These are phyloP conservation scores for Triticum urartu DNA, from an alignment of 176 grass and related monocot genomes.

Conservation along the genomic window DNA sequence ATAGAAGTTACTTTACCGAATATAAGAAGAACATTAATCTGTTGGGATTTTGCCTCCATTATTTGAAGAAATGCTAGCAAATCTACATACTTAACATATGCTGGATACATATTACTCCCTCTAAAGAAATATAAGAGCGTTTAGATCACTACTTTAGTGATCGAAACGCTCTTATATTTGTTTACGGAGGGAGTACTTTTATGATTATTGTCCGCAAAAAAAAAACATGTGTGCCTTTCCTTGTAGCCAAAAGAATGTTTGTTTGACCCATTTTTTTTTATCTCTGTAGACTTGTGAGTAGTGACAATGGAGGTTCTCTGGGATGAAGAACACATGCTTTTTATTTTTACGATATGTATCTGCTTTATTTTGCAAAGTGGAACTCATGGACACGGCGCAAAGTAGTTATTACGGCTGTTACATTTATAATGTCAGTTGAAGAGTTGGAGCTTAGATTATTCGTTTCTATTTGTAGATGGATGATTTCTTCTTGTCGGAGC, in stretches of 20 bases:
- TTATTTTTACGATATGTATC: constrained; percentile 22
- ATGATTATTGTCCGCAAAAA: not conserved
- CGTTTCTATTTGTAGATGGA: constrained; percentile 91
- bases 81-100: not conserved
- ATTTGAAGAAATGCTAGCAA: not conserved
- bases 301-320: constrained; percentile 52
- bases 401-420: constrained; percentile 14
- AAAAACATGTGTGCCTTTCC: not conserved
- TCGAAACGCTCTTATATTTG: too few relatives aligned
- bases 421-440: constrained; percentile 22
- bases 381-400: constrained; percentile 17
- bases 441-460: constrained; percentile 46
- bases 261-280: constrained; percentile 43
- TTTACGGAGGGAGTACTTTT: not conserved
- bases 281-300: constrained; percentile 80
- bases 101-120: not conserved
- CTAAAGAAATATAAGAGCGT: too few relatives aligned
- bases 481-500: constrained; percentile 53
- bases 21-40: constrained; percentile 3
- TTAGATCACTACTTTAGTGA: too few relatives aligned
- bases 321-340: constrained; percentile 46
- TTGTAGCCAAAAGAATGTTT: constrained; percentile 25
- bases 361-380: constrained; percentile 12
- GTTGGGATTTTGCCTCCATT: not conserved
- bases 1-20: not conserved